Percentiles rank a stretch among this genome's conserved stretches.
Conservation (phyloP, 176 grass and related monocot genomes). For the Cenchrus purpureus region DNA sequence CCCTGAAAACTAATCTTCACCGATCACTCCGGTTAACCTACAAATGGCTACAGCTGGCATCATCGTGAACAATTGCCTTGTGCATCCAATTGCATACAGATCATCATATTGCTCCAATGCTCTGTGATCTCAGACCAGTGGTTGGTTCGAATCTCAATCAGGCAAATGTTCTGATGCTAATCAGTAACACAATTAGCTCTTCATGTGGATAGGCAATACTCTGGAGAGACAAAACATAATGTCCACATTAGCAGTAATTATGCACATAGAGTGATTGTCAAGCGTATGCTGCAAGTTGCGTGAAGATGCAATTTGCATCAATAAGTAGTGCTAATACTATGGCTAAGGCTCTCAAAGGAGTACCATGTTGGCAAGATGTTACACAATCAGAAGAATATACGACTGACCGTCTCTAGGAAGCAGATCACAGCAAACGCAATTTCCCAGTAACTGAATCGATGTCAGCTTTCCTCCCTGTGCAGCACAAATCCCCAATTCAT, state of each 20-base stretch:
- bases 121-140: background rate
- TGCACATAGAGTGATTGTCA: background rate
- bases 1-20: background rate
- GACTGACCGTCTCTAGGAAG: constrained; percentile 13
- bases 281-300: background rate
- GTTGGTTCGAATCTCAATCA: background rate
- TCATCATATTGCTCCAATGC: background rate
- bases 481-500: background rate
- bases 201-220: background rate
- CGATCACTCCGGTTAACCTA: background rate
- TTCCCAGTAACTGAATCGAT: constrained; percentile 80
- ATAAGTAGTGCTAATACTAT: background rate
- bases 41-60: background rate
- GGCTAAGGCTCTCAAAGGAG: background rate
- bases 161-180: background rate
- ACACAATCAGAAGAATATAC: constrained; percentile 21
- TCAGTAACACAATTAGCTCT: background rate
- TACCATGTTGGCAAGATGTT: background rate
- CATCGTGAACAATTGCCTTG: background rate
- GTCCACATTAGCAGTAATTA: background rate
- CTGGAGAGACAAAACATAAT: constrained; percentile 12
- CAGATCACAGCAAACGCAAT: constrained; percentile 58
- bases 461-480: constrained; percentile 76
- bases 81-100: background rate
- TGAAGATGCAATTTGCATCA: constrained; percentile 14